Percentiles rank a stretch among this genome's conserved stretches.
Conservation (phyloP, 495 filamentous ascomycete genomes). For the Antarctomyces pellizariae region DNA sequence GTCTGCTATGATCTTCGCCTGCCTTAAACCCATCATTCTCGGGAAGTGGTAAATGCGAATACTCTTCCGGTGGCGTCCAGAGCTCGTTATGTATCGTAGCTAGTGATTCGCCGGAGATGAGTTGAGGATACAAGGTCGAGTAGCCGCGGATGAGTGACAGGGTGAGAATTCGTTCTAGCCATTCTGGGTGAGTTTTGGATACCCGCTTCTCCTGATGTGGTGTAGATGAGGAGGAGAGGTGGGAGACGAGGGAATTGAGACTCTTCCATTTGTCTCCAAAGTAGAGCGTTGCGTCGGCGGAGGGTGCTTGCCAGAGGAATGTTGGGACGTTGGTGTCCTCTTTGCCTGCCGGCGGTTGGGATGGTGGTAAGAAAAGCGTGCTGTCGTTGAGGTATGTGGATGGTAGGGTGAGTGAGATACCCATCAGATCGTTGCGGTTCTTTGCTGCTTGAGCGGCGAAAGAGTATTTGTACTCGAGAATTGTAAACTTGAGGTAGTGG, state of each 20-base stretch:
- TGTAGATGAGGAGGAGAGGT: conserved; percentile 23
- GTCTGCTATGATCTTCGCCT: conserved; percentile 7
- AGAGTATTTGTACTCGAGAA: conserved; percentile 56
- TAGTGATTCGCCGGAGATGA: conserved; percentile 23
- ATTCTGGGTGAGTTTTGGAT: conserved; percentile 43
- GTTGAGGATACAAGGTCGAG: conserved; percentile 46
- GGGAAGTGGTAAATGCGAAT: conserved; percentile 5
- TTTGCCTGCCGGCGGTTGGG: conserved; percentile 10
- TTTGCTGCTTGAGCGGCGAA: conserved; percentile 18
- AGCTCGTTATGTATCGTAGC: conserved; percentile 54
- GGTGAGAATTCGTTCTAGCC: conserved; percentile 54
- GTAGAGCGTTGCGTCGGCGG: conserved; percentile 55
- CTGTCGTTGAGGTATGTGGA: conserved; percentile 30
- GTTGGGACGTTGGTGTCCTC: conserved; percentile 20
- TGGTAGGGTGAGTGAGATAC: conserved; percentile 57
- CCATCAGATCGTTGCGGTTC: conserved; percentile 31
- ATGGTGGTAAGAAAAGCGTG: conserved; percentile 27
- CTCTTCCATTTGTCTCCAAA: conserved; percentile 68
- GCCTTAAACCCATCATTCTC: conserved; percentile 6
- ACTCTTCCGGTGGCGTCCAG: conserved; percentile 48
- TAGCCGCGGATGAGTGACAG: conserved; percentile 51
- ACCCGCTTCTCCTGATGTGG: conserved; percentile 21
- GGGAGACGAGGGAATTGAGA: conserved; percentile 48
- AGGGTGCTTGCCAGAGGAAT: conserved; percentile 66
- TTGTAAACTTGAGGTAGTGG: conserved; percentile 55